Percentiles rank a stretch among this genome's conserved stretches.
These are phyloP conservation scores for Leccinum longicurvipes DNA, from an alignment of 768 basidiomycete species.

Conservation along the genomic window DNA sequence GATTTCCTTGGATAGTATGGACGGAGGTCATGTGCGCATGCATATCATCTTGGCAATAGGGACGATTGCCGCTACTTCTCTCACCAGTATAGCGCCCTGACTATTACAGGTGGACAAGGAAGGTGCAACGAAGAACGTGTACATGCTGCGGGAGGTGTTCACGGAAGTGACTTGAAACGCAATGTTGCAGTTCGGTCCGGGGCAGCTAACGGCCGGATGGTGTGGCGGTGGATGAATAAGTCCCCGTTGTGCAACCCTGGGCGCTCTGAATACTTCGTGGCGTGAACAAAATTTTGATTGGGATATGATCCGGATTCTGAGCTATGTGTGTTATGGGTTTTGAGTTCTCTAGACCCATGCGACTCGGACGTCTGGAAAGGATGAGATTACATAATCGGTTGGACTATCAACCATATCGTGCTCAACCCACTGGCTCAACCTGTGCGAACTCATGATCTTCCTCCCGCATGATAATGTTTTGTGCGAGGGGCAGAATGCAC, in stretches of 20 bases:
- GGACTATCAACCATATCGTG: too few relatives aligned
- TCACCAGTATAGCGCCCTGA: neutral
- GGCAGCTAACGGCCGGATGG: neutral
- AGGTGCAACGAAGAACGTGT: neutral
- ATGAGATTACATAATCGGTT: too few relatives aligned
- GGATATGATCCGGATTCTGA: neutral
- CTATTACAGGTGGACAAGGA: neutral
- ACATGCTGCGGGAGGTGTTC: neutral
- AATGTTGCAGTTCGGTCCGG: neutral
- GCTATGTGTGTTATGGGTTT: neutral
- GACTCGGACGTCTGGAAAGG: too few relatives aligned
- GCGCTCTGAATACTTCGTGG: neutral
- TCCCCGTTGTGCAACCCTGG: neutral
- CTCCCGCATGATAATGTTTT: too few relatives aligned
- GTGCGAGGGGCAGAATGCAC: too few relatives aligned
- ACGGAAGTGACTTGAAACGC: neutral
- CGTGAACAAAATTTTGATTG: neutral
- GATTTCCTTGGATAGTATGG: neutral
- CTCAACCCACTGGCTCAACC: too few relatives aligned
- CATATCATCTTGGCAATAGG: neutral
- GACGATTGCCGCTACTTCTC: neutral
- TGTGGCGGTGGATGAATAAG: too few relatives aligned
- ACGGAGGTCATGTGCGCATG: neutral
- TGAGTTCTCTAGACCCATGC: too few relatives aligned
- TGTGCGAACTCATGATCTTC: too few relatives aligned